Percentiles rank a stretch among this genome's conserved stretches.
phyloP scores from a whole-genome alignment of 805 yeast genomes.

The Wickerhamiella spandovensis region DNA sequence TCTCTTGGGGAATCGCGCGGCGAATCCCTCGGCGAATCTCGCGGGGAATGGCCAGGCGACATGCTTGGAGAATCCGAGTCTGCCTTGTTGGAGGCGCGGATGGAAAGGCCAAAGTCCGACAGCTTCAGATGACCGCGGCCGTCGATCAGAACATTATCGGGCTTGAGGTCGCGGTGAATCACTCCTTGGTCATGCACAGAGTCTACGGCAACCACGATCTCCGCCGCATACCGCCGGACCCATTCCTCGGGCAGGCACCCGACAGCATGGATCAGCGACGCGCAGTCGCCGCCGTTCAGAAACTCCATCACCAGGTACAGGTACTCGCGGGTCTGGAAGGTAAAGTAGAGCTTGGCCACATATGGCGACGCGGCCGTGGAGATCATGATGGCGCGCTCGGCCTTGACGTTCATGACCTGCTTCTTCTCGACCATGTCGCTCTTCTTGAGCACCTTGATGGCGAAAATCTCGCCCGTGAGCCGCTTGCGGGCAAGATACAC shows the following conservation, averaged over 20 bases:
- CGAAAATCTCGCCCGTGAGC: conserved; percentile 86
- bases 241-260: conserved; percentile 78
- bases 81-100: neutral
- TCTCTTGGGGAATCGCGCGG: neutral
- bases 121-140: conserved; percentile 76
- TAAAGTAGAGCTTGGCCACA: conserved; percentile 77
- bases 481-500: conserved; percentile 77
- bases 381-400: conserved; percentile 97
- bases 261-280: conserved; percentile 67
- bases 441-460: conserved; percentile 82
- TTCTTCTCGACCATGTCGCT: conserved; percentile 95
- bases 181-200: conserved; percentile 82
- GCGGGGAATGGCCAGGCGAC: neutral
- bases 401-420: conserved; percentile 86
- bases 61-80: neutral
- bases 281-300: conserved; percentile 89
- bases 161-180: conserved; percentile 89
- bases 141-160: conserved; percentile 84
- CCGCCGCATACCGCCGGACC: conserved; percentile 72
- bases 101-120: conserved; percentile 88
- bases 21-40: conserved; percentile 29
- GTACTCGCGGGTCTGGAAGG: conserved; percentile 80
- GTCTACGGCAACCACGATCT: conserved; percentile 78
- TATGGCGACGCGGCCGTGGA: conserved; percentile 76
- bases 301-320: conserved; percentile 93